A percentile compares a stretch with the other conserved stretches of the same genome.
These are phyloP conservation scores for Toxicodendron radicans DNA, from an alignment of 345 rosid genomes.

Conservation along the genomic window DNA sequence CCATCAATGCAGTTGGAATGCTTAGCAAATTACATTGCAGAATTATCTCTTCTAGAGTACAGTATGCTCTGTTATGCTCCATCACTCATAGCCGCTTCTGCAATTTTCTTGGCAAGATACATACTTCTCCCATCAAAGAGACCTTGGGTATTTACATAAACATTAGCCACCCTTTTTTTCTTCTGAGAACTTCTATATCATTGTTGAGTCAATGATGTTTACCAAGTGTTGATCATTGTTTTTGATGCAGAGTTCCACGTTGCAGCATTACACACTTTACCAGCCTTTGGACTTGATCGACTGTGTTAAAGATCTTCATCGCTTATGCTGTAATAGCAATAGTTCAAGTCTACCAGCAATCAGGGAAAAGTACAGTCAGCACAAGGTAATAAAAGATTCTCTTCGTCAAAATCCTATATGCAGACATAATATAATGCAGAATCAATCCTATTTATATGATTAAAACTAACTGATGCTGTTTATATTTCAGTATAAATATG, in stretches of 20 bases:
- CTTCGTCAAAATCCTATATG: no score
- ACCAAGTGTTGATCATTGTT: not conserved
- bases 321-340: conserved; percentile 48
- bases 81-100: conserved; percentile 83
- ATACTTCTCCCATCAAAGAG: conserved; percentile 66
- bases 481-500: conserved; percentile 67
- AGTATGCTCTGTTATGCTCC: conserved; percentile 72
- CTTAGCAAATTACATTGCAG: conserved; percentile 74
- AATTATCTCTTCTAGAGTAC: conserved; percentile 80
- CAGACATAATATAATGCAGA: no score
- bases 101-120: conserved; percentile 79
- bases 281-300: conserved; percentile 56
- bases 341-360: conserved; percentile 64
- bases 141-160: conserved; percentile 70
- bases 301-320: conserved; percentile 74
- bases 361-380: conserved; percentile 86
- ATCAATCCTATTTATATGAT: no score
- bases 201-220: no score
- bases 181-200: not conserved
- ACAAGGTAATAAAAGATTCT: conserved; percentile 52
- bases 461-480: not conserved
- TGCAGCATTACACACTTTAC: conserved; percentile 86
- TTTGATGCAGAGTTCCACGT: conserved; percentile 59
- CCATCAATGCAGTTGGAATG: conserved; percentile 75
- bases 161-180: not conserved